Conservation (phyloP, 1,284 basidiomycete genomes). For the Rhodotorula mucilaginosa region DNA sequence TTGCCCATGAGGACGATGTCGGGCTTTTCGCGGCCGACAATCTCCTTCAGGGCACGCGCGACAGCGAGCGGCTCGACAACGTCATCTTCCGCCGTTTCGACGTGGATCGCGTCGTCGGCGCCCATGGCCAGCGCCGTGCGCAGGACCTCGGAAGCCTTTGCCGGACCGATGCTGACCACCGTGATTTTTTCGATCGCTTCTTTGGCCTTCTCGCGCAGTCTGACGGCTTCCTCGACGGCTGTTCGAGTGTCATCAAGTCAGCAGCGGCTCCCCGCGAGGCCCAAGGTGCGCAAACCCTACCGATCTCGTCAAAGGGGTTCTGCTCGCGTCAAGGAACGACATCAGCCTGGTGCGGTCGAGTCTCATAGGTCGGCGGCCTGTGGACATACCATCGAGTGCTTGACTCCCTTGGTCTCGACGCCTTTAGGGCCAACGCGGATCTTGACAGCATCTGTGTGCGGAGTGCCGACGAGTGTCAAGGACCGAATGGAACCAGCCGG, state of each 20-base stretch:
- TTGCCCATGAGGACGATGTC: slow-evolving; percentile 97
- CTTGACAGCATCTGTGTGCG: slow-evolving; percentile 60
- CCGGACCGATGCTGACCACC: slow-evolving; percentile 85
- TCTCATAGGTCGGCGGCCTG: neutral
- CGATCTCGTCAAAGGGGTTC: slow-evolving; percentile 97
- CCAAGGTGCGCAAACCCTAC: slow-evolving; percentile 54
- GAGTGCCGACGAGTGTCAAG: slow-evolving; percentile 8
- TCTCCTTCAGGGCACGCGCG: slow-evolving; percentile 74
- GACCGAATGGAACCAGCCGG: slow-evolving; percentile 48
- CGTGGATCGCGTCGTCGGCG: slow-evolving; percentile 87
- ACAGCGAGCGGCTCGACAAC: slow-evolving; percentile 81
- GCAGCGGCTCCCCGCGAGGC: neutral
- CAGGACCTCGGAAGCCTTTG: slow-evolving; percentile 85
- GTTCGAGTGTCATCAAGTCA: neutral
- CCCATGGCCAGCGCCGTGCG: slow-evolving; percentile 98
- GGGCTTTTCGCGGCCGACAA: slow-evolving; percentile 64
- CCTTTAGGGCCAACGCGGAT: slow-evolving; percentile 91
- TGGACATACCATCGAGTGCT: slow-evolving; percentile 85
- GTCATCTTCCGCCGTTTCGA: slow-evolving; percentile 70
- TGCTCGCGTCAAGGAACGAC: slow-evolving; percentile 46
- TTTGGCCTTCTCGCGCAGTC: slow-evolving; percentile 75
- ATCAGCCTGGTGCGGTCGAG: slow-evolving; percentile 2
- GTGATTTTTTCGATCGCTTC: slow-evolving; percentile 78
- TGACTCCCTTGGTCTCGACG: slow-evolving; percentile 84
- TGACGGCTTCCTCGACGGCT: slow-evolving; percentile 98